These are phyloP conservation scores for Aegilops speltoides DNA, from an alignment of 176 grass and related monocot genomes.

Conservation along the genomic window DNA sequence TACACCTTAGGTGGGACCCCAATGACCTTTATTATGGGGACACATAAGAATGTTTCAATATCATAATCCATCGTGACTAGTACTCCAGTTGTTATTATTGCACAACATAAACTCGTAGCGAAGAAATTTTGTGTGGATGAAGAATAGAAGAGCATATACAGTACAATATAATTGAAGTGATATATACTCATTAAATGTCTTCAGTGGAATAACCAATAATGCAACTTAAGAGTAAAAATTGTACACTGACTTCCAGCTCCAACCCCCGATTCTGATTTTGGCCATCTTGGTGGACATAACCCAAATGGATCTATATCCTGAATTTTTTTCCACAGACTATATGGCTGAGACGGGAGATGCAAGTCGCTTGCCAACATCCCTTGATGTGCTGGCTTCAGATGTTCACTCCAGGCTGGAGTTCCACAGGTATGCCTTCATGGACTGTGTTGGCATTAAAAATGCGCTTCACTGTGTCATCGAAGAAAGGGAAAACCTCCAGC, in stretches of 20 bases:
- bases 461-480: constrained; percentile 4
- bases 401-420: constrained; percentile 7
- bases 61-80: background rate
- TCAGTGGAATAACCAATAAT: background rate
- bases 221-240: constrained; percentile 6
- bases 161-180: background rate
- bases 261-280: background rate
- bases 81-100: background rate
- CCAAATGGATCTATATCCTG: background rate
- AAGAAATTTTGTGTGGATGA: background rate
- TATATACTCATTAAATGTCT: constrained; percentile 1
- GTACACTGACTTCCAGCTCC: background rate
- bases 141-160: constrained; percentile 1
- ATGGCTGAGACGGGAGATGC: constrained; percentile 10
- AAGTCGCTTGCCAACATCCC: background rate
- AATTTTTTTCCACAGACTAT: background rate
- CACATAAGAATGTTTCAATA: background rate
- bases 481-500: constrained; percentile 5
- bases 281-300: background rate
- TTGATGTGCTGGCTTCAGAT: constrained; percentile 24
- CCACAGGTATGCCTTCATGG: constrained; percentile 1
- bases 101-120: background rate
- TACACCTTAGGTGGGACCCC: background rate
- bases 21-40: background rate
- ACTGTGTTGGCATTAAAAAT: background rate